Base-by-base conservation (phyloP, 257 asterid genomes). In the Ilex asprella region DNA sequence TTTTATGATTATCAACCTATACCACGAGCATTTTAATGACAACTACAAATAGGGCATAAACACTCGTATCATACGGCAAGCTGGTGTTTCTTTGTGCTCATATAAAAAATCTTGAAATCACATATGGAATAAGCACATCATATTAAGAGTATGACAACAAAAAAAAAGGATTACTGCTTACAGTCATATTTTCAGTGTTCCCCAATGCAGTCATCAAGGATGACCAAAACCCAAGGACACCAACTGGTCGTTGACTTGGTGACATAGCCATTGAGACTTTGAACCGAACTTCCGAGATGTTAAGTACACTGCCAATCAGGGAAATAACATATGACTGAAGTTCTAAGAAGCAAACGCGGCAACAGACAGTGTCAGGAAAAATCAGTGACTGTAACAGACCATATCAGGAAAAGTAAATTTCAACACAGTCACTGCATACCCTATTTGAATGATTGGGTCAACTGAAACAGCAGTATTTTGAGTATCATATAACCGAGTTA, bases 151-250 rank as follows among this genome's bases (percentile, higher is more conserved):
- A 73, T 12, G 56, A 65, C 39, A 41, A 47, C 35, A 30, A 46
- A 5, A 63, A 16, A 60, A 53, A 66, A 65, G 61, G 76, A 51
- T 16, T 16, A 56, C 64, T 67, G 79, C 93, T 89, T 77, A 89
- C 99, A 61, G 96, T 89, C 99, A 93, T 93, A 73, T 89, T 89
- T 84, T 93, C 99, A 43, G 95, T 89, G 77, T 93, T 93, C 71
- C 99, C 99, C 56, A 93, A 94, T 29, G 99, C 99, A 60, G 99
- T 93, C 99, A 93, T 93, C 79, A 93, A 83, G 79, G 97, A 89
- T 62, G 99, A 88, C 99, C 99, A 93, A 76, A 93, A 93, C 57
- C 99, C 99, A 73, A 93, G 99, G 80, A 93, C 99, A 70, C 99
- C 99, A 11, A 88, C 97, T 62, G 99, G 99, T 53, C 99, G 87